Evolutionary conservation across 2,329 filamentous ascomycete species (phyloP).

Genomic region (Fusarium scirpi): DNA sequence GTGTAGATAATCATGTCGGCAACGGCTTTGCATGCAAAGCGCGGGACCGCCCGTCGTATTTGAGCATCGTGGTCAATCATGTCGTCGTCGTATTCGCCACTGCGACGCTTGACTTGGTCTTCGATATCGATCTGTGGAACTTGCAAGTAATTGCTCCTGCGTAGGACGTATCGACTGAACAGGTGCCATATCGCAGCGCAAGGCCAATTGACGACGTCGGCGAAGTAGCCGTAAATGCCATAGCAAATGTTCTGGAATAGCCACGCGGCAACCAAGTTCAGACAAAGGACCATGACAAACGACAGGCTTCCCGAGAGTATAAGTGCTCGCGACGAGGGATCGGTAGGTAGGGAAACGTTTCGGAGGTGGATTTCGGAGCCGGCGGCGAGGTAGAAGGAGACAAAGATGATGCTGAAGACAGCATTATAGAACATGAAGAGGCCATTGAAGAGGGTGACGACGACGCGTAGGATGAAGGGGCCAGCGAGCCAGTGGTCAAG

Average conservation of each 20-base stretch:
- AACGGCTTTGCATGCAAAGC: conserved; percentile 2
- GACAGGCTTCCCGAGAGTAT: conserved; percentile 50
- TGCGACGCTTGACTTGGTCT: neutral
- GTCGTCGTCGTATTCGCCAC: neutral
- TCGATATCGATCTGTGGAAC: conserved; percentile 46
- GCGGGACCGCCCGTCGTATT: neutral
- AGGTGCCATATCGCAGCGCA: conserved; percentile 26
- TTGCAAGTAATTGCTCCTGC: conserved; percentile 27
- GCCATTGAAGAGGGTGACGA: conserved; percentile 14
- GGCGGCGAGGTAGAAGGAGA: conserved; percentile 51
- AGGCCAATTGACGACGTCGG: conserved; percentile 47
- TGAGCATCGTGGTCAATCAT: neutral
- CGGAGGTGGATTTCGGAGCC: conserved; percentile 53
- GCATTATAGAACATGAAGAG: conserved; percentile 33
- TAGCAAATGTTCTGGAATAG: conserved; percentile 46
- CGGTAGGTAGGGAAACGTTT: conserved; percentile 49
- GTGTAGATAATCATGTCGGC: conserved; percentile 6
- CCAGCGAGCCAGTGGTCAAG: conserved; percentile 45
- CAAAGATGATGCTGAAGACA: conserved; percentile 15
- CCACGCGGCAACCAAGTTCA: conserved; percentile 38
- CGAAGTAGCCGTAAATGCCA: conserved; percentile 29
- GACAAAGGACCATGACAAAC: conserved; percentile 34
- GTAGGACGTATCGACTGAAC: neutral
- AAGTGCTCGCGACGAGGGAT: conserved; percentile 48
- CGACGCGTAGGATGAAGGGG: conserved; percentile 15